These are phyloP conservation scores for Leucocoprinus birnbaumii DNA, from an alignment of 768 basidiomycete genomes.

Conservation along the genomic window DNA sequence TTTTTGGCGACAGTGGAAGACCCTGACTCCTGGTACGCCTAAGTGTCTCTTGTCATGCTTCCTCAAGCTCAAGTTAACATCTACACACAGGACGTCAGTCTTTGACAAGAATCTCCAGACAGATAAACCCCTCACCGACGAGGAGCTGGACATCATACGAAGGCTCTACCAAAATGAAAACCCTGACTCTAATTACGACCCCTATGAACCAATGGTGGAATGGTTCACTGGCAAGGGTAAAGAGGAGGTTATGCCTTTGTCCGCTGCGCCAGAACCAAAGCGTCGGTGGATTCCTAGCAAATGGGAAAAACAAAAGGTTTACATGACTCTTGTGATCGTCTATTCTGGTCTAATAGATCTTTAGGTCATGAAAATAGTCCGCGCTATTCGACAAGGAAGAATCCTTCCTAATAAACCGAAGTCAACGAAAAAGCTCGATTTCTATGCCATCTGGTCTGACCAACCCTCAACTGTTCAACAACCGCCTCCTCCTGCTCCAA, in stretches of 20 bases:
- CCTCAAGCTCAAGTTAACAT: neutral
- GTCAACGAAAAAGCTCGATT: constrained; percentile 57
- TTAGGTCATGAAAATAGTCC: constrained; percentile 99
- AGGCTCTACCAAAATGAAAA: constrained; percentile 88
- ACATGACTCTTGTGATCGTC: neutral
- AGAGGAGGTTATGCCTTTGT: constrained; percentile 92
- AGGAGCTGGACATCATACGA: constrained; percentile 94
- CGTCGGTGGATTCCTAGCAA: constrained; percentile 95
- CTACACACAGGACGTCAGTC: constrained; percentile 71
- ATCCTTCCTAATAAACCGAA: constrained; percentile 90
- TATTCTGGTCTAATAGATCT: constrained; percentile 2
- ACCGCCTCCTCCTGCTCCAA: constrained; percentile 92
- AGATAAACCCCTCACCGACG: constrained; percentile 82
- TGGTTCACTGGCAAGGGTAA: constrained; percentile 98
- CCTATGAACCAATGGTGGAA: constrained; percentile 90
- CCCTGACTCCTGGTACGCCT: constrained; percentile 75
- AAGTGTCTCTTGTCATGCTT: neutral
- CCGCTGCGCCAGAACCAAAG: constrained; percentile 91
- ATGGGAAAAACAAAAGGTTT: constrained; percentile 99
- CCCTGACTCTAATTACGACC: constrained; percentile 87
- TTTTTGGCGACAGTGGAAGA: constrained; percentile 94
- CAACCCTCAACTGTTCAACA: constrained; percentile 70
- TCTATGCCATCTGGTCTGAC: constrained; percentile 85
- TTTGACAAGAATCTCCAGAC: constrained; percentile 86
- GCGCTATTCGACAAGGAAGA: constrained; percentile 93